Conservation (phyloP, 345 rosid species). For the Cardamine chenopodiifolia region DNA sequence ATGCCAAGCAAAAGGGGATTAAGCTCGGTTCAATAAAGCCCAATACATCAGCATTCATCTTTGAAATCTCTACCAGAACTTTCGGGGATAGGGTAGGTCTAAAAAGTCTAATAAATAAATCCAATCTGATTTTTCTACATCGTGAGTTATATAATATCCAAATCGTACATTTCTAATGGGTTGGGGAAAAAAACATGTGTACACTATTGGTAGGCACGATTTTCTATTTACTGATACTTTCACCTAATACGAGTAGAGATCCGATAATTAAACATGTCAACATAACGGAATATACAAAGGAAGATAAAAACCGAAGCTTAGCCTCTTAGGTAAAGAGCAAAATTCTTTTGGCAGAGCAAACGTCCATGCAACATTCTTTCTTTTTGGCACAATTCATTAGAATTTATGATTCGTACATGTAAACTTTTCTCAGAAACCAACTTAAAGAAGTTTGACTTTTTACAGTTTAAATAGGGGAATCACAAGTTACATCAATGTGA, state of each 20-base stretch:
- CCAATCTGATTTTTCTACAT: neutral
- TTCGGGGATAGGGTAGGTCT: neutral
- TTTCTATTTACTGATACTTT: constrained; percentile 2
- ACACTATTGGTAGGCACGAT: neutral
- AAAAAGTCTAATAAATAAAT: constrained; percentile 6
- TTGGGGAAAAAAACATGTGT: neutral
- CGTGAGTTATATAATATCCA: constrained; percentile 1
- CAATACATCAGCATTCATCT: neutral
- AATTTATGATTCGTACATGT: constrained; percentile 28
- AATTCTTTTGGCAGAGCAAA: neutral
- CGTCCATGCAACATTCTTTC: neutral
- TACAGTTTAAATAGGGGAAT: constrained; percentile 30
- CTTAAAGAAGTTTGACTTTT: constrained; percentile 26
- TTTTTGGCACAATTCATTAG: constrained; percentile 10
- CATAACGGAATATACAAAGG: constrained; percentile 6
- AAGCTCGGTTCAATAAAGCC: constrained; percentile 12
- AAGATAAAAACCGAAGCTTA: neutral
- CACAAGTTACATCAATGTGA: constrained; percentile 36
- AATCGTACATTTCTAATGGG: neutral
- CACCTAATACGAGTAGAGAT: constrained; percentile 6
- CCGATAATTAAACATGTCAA: constrained; percentile 7
- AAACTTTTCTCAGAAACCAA: constrained; percentile 29
- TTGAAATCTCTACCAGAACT: neutral
- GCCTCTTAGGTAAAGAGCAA: constrained; percentile 21
- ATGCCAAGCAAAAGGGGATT: neutral